A percentile compares a stretch with the other conserved stretches of the same genome.
Evolutionary conservation across 768 basidiomycete genomes (phyloP).

Genomic region (Gymnopilus junonius): DNA sequence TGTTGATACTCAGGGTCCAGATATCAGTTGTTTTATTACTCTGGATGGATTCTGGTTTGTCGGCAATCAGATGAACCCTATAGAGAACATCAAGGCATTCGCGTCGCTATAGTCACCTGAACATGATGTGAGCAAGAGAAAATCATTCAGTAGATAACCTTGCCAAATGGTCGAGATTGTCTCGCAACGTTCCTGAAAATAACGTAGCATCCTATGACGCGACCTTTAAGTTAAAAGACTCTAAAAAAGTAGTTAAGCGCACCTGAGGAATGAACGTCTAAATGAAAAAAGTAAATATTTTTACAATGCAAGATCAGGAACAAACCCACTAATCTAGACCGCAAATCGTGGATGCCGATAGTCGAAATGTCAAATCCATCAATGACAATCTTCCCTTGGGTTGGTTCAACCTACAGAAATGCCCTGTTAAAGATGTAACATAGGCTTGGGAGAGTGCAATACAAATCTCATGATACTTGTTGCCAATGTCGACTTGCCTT

Average conservation of each 20-base stretch:
- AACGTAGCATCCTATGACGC: slow-evolving; percentile 63
- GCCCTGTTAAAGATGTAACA: slow-evolving; percentile 2
- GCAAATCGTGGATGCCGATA: slow-evolving; percentile 83
- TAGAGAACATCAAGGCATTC: slow-evolving; percentile 82
- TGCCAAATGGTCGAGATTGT: slow-evolving; percentile 75
- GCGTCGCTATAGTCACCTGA: slow-evolving; percentile 76
- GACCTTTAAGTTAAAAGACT: slow-evolving; percentile 27
- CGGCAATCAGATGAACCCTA: slow-evolving; percentile 78
- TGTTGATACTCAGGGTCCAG: slow-evolving; percentile 46
- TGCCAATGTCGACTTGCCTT: slow-evolving; percentile 82
- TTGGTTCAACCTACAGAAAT: slow-evolving; percentile 67
- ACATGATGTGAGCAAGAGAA: neutral
- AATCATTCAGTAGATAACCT: slow-evolving; percentile 15
- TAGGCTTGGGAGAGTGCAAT: slow-evolving; percentile 26
- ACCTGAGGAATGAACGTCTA: slow-evolving; percentile 81
- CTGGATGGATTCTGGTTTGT: slow-evolving; percentile 49
- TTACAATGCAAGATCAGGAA: neutral
- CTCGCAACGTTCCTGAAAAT: slow-evolving; percentile 83
- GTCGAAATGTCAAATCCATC: slow-evolving; percentile 89
- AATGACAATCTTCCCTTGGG: slow-evolving; percentile 73
- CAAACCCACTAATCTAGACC: slow-evolving; percentile 67
- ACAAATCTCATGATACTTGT: slow-evolving; percentile 87
- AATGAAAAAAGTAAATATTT: slow-evolving; percentile 32
- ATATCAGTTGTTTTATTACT: slow-evolving; percentile 45
- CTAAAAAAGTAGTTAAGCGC: slow-evolving; percentile 49